Base-by-base conservation (phyloP, 2,329 filamentous ascomycete species). In the Botryotinia calthae region DNA sequence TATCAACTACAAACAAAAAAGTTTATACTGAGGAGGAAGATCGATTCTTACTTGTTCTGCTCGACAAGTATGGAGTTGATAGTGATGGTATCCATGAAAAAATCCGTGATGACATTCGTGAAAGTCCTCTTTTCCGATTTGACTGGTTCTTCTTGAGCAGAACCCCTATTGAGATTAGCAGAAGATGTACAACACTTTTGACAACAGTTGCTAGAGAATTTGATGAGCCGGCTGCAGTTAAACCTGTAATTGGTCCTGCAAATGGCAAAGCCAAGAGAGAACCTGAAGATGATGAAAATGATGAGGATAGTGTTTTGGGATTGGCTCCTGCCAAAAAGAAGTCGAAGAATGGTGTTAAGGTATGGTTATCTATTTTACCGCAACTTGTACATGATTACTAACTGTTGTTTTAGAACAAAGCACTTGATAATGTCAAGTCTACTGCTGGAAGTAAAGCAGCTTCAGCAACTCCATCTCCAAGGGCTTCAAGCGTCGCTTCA, bases 1-100 rank as follows among this genome's bases (percentile, higher is more conserved):
- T 99, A 42, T 97, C 94, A 10, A 99, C 96, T 2, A 99, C 97
- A 16, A 99, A 99, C 88, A 99, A 99, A 86, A 99, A 99, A 85
- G 95, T 99, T 1, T 99, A 99, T 82, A 98, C 95, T 0, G 97
- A 99, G 81, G 96, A 99, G 81, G 96, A 99, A 82, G 96, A 99
- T 81, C 90, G 96, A 5, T 99, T 99, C 84, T 84, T 99, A 70
- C 87, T 99, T 48, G 95, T 99, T 67, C 91, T 98, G 84, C 87
- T 99, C 9, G 94, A 99, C 83, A 93, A 91, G 82, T 92, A 94
- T 78, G 96, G 97, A 10, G 90, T 99, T 51, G 97, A 99, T 81
- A 92, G 92, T 1, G 95, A 98, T 79, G 89, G 89, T 48, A 88
- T 99, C 75, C 97, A 96, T 81, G 96, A 99, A 78, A 91, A 90